phyloP scores from a whole-genome alignment of 352 stramenopile genomes.

The Globisporangium spiculum region DNA sequence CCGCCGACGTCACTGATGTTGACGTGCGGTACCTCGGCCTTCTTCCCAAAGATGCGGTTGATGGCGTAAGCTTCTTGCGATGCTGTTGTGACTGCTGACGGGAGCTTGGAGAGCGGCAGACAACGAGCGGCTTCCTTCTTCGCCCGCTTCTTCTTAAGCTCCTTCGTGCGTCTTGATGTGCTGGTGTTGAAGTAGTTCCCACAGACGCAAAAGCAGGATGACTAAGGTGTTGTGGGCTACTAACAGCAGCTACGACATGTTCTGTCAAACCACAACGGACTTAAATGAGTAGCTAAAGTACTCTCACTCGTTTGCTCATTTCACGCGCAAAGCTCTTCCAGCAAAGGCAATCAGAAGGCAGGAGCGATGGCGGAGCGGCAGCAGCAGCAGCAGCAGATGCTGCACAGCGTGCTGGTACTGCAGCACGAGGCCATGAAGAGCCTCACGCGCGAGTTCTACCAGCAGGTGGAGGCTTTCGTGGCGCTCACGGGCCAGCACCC shows the following conservation, averaged over 20 bases:
- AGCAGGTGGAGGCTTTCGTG: constrained; percentile 64
- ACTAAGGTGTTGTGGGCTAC: too few species aligned
- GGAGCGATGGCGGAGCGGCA: constrained; percentile 2
- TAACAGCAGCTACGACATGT: too few species aligned
- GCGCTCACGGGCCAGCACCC: constrained; percentile 52
- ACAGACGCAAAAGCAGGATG: too few species aligned
- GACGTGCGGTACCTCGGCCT: constrained; percentile 62
- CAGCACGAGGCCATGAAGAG: constrained; percentile 44
- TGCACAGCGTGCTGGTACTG: constrained; percentile 61
- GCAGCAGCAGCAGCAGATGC: constrained; percentile 25
- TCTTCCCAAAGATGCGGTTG: constrained; percentile 86
- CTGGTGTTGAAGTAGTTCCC: too few species aligned
- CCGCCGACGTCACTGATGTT: constrained; percentile 79
- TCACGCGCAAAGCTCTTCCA: too few species aligned
- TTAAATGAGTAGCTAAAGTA: too few species aligned
- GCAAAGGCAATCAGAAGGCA: too few species aligned
- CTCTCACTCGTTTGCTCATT: too few species aligned
- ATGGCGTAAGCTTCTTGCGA: neutral
- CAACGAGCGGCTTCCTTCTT: too few species aligned
- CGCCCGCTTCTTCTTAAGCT: too few species aligned
- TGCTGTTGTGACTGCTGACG: neutral
- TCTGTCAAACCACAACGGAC: too few species aligned
- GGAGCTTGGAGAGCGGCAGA: neutral
- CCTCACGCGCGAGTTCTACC: constrained; percentile 54
- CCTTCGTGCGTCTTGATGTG: too few species aligned